phyloP scores from a whole-genome alignment of 2,329 filamentous ascomycete genomes.

The Blumeriella jaapii region DNA sequence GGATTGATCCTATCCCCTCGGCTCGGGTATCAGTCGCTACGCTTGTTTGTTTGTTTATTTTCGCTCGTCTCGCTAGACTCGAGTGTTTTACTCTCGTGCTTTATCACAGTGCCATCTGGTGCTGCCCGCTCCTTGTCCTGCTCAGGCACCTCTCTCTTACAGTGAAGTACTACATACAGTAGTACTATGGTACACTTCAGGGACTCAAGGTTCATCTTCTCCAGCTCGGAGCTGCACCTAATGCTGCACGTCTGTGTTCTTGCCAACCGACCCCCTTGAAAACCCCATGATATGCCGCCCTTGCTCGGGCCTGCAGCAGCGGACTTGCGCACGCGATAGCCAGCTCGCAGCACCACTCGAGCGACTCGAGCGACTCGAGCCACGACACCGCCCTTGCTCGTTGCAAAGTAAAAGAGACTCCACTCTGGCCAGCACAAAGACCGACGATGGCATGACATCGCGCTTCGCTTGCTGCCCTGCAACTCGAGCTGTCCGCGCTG shows the following conservation, averaged over 20 bases:
- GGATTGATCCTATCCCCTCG: too few relatives aligned
- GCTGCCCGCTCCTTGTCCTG: not conserved
- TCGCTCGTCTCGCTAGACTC: not conserved
- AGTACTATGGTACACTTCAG: too few relatives aligned
- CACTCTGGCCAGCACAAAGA: constrained; percentile 4
- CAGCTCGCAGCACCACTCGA: too few relatives aligned
- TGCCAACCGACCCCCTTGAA: constrained; percentile 17
- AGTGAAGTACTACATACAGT: too few relatives aligned
- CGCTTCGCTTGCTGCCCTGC: too few relatives aligned
- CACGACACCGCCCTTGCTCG: constrained; percentile 23
- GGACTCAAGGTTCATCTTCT: too few relatives aligned
- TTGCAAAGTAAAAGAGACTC: too few relatives aligned
- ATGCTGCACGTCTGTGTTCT: constrained; percentile 5
- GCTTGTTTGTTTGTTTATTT: constrained; percentile 2
- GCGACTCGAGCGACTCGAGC: too few relatives aligned
- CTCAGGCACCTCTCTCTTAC: too few relatives aligned
- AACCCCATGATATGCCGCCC: constrained; percentile 14
- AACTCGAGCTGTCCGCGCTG: not conserved
- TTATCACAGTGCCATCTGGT: not conserved
- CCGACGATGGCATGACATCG: too few relatives aligned
- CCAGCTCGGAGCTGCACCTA: too few relatives aligned
- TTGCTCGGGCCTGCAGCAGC: constrained; percentile 13
- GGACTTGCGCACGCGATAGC: constrained; percentile 18
- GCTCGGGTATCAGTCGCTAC: not conserved
- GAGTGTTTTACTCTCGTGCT: not conserved